Percentiles rank a stretch among this genome's conserved stretches.
phyloP scores from a whole-genome alignment of 257 asterid species.

The Solanum arcanum region DNA sequence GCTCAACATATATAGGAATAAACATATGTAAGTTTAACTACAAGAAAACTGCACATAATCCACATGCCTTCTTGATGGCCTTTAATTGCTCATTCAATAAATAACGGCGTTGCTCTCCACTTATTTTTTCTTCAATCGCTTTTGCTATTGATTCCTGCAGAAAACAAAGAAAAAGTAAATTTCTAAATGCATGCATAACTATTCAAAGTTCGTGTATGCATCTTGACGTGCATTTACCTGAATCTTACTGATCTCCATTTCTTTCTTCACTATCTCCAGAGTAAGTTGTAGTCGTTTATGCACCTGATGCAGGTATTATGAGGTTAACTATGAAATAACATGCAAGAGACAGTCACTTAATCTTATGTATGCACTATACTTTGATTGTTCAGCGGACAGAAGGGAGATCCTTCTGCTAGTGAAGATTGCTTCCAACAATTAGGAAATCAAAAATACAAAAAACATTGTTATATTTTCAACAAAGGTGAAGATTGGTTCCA shows the following conservation, averaged over 20 bases:
- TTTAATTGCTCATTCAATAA: slow-evolving; percentile 87
- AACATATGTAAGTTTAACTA: not conserved
- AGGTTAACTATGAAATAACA: not conserved
- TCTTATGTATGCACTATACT: not conserved
- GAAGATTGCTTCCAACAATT: not conserved
- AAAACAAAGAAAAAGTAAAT: slow-evolving; percentile 8
- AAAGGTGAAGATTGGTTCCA: not conserved
- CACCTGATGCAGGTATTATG: slow-evolving; percentile 32
- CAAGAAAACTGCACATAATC: not conserved
- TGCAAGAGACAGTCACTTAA: not conserved
- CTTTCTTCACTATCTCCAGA: slow-evolving; percentile 90
- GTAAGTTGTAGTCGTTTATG: slow-evolving; percentile 75
- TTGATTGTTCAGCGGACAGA: not conserved
- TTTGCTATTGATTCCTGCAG: slow-evolving; percentile 90
- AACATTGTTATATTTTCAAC: not conserved
- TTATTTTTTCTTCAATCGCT: slow-evolving; percentile 97
- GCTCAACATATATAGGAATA: not conserved
- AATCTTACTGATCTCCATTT: slow-evolving; percentile 95
- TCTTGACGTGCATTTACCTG: slow-evolving; percentile 41
- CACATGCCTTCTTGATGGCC: slow-evolving; percentile 88
- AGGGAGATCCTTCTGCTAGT: not conserved
- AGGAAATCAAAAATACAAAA: not conserved
- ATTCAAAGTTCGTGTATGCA: not conserved
- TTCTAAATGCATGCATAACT: not conserved
- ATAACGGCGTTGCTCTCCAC: slow-evolving; percentile 97